Conservation (phyloP, 1,284 basidiomycete species). For the Tilletia setariae region DNA sequence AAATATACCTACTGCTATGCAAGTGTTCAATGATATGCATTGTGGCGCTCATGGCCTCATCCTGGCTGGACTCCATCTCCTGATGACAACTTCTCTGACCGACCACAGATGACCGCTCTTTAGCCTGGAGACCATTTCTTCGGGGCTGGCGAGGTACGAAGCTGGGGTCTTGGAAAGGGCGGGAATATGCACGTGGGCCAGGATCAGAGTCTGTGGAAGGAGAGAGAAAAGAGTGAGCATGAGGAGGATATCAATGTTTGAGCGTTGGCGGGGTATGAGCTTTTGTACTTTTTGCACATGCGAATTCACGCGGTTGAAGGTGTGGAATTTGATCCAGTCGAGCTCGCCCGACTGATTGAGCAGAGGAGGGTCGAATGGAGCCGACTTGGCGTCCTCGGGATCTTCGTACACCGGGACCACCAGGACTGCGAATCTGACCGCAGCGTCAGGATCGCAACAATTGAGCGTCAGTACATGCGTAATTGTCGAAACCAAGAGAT, state of each 20-base stretch:
- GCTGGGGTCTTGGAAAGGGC: conserved; percentile 27
- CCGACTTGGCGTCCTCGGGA: conserved; percentile 61
- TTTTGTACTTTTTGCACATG: conserved; percentile 86
- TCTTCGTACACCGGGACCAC: conserved; percentile 86
- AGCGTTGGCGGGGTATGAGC: too few species aligned
- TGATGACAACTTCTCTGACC: conserved; percentile 76
- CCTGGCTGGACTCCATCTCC: conserved; percentile 82
- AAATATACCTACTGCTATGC: too few species aligned
- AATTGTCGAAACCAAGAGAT: background rate
- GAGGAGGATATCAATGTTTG: background rate
- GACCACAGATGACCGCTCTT: conserved; percentile 61
- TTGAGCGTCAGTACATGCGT: background rate
- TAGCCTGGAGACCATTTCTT: conserved; percentile 64
- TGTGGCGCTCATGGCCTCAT: conserved; percentile 69
- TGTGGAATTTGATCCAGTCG: conserved; percentile 93
- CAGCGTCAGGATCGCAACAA: conserved; percentile 14
- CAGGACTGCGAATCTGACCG: conserved; percentile 76
- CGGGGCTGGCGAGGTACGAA: conserved; percentile 35
- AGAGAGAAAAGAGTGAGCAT: conserved; percentile 2
- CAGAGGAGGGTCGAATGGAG: conserved; percentile 36
- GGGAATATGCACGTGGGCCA: conserved; percentile 48
- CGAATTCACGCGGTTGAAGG: conserved; percentile 91
- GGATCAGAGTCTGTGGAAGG: conserved; percentile 36
- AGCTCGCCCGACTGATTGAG: conserved; percentile 57
- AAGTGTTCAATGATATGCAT: too few species aligned